Conservation (phyloP, 441 rosid genomes). For the Erysimum cheiri region DNA sequence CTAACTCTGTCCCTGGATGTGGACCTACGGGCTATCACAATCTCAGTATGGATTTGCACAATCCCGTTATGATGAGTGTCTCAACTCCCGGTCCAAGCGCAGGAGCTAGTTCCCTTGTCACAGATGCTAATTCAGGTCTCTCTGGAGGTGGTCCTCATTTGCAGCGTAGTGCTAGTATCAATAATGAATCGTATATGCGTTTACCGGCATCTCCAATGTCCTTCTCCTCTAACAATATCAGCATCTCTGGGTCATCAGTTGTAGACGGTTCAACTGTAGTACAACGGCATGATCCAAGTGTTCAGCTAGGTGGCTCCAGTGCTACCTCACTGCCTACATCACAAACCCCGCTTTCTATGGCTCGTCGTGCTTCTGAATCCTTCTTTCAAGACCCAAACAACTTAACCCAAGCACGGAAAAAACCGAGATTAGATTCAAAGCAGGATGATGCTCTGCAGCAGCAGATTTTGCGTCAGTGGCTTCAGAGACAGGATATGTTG, state of each 20-base stretch:
- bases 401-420: constrained; percentile 74
- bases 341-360: constrained; percentile 66
- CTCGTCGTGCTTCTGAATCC: constrained; percentile 65
- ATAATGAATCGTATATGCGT: constrained; percentile 94
- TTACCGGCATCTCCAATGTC: constrained; percentile 98
- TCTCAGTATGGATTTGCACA: constrained; percentile 79
- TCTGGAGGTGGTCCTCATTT: constrained; percentile 83
- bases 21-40: constrained; percentile 65
- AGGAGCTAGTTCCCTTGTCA: constrained; percentile 94
- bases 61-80: constrained; percentile 77
- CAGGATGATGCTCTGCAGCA: constrained; percentile 92
- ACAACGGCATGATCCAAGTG: constrained; percentile 76
- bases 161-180: constrained; percentile 97
- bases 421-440: constrained; percentile 77
- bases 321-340: constrained; percentile 75
- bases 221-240: constrained; percentile 87
- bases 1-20: constrained; percentile 77
- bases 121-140: constrained; percentile 95
- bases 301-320: constrained; percentile 75
- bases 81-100: constrained; percentile 94
- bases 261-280: constrained; percentile 85
- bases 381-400: constrained; percentile 74
- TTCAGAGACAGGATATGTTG: constrained; percentile 87
- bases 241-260: constrained; percentile 86
- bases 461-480: constrained; percentile 78